Evolutionary conservation across 2,329 filamentous ascomycete species (phyloP), one percentile per base, ranked within the genome.

Genomic region (Metarhizium brunneum): DNA sequence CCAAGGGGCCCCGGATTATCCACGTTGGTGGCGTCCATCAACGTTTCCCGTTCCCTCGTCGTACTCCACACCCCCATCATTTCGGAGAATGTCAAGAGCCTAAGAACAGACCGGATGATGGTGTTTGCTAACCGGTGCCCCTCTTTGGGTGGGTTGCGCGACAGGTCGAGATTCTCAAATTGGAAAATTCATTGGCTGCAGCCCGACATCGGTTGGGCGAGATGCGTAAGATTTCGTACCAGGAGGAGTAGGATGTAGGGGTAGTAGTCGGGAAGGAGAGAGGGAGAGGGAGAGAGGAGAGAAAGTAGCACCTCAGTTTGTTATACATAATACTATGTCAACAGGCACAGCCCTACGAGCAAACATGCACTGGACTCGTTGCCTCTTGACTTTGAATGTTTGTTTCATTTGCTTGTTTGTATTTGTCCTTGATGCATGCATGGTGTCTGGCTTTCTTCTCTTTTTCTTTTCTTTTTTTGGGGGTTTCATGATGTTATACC

Each of bases 221-320:
- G 80, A 97, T 99, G 94, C 85, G 94, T 69, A 96, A 96, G 83
- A 90, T 96, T 59, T 92, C 88, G 5, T 96, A 96, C 74, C 87
- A 88, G 68, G 89, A 95, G 67, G 87, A 92, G 42, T 80, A 73
- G 47, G 42, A n/a, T 5, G 14, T 5, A 40, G 38, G 8, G 13
- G 38, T 40, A 16, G 38, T 13, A 40, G 32, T 35, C 10, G 38
- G 8, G 42, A 20, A 10, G 1, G 42, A 45, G 42, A 8, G 6
- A 11, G 42, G 7, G 1, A 25, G 6, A 45, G n/a, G 16, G 6
- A 11, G 5, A 45, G 42, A 4, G 1, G 6, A 16, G 10, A 20
- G 42, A 10, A 11, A 10, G 11, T 20, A 20, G 42, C 42, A 8
- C 2, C 3, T 16, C 14, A 40, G 14, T 13, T 13, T 40, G 38